phyloP scores from a whole-genome alignment of 257 asterid genomes.

The Solanum peruvianum region DNA sequence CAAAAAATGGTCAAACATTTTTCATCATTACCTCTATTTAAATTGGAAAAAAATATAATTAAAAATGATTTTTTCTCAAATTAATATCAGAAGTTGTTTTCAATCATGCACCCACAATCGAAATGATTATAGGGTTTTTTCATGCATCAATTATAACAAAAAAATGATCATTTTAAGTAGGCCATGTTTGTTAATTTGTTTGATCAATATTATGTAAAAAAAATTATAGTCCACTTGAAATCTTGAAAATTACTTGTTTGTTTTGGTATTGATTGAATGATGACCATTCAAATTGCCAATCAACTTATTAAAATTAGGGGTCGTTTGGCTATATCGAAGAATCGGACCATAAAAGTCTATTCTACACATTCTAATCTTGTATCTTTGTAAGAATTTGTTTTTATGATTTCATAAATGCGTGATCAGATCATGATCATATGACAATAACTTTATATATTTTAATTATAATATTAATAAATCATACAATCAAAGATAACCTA shows the following conservation, averaged over 20 bases:
- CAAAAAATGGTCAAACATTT: slow-evolving; percentile 1
- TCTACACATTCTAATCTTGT: rapidly evolving
- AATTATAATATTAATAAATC: not conserved
- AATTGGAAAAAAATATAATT: not conserved
- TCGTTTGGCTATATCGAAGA: not conserved
- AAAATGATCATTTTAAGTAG: not conserved
- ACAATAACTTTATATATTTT: not conserved
- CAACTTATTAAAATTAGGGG: not conserved
- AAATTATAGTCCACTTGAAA: not conserved
- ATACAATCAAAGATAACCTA: not conserved
- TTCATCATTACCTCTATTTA: not conserved
- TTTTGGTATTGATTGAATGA: not conserved
- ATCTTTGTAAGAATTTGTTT: not conserved
- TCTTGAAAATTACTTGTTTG: not conserved
- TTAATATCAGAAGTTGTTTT: not conserved
- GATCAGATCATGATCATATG: not conserved
- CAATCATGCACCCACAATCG: slow-evolving; percentile 4
- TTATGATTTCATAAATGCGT: not conserved
- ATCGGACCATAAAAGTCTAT: not conserved
- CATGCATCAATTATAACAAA: not conserved
- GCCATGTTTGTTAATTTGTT: not conserved
- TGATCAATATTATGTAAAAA: not conserved
- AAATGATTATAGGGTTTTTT: not conserved
- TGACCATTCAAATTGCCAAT: not conserved
- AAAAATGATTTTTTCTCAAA: not conserved